Evolutionary conservation across 2,329 filamentous ascomycete genomes (phyloP), one percentile per base, ranked within the genome.

Genomic region (Sporothrix protearum): DNA sequence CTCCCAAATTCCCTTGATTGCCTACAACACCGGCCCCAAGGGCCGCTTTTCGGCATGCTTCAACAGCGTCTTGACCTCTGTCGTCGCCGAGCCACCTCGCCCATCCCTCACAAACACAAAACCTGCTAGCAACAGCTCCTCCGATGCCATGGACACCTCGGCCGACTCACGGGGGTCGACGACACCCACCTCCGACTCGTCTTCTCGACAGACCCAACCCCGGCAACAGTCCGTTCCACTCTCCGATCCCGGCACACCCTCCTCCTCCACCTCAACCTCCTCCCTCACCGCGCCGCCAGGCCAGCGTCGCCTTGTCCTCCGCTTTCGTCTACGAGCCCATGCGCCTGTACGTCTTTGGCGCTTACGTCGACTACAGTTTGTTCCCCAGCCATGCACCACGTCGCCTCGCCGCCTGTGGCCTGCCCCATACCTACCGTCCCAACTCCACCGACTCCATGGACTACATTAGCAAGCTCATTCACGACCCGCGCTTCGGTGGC

Each of bases 371-470:
- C 59, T 92, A 91, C 80, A 92, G 88, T 72, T 81, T 92, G 51
- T 92, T 92, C 90, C 0, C 91, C 91, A 0, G 87, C 88, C 10
- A 92, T 93, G 89, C 90, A 93, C 77, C 88, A 87, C 73, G 87
- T 89, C 8, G 90, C 90, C 92, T 90, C 76, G 82, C 85, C 68
- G 85, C 84, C 25, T 89, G 87, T 72, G 89, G 89, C 14, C 88
- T 93, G 85, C 88, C 87, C 2, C 90, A 93, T 76, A 83, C 83
- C 4, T 92, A 90, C 76, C 81, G 84, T 55, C 86, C 87, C n/a
- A 83, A 87, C 53, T 85, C 88, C 73, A 89, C 89, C 49, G 81
- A 84, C 8, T 86, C 87, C 0, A 77, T 92, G 19, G 87, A 88
- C 66, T 86, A 87, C 14, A 80, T 93, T 19, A 85, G 88, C 75